These are phyloP conservation scores for Opeltia flavorubescens DNA, from an alignment of 495 filamentous ascomycete species.

Conservation along the genomic window DNA sequence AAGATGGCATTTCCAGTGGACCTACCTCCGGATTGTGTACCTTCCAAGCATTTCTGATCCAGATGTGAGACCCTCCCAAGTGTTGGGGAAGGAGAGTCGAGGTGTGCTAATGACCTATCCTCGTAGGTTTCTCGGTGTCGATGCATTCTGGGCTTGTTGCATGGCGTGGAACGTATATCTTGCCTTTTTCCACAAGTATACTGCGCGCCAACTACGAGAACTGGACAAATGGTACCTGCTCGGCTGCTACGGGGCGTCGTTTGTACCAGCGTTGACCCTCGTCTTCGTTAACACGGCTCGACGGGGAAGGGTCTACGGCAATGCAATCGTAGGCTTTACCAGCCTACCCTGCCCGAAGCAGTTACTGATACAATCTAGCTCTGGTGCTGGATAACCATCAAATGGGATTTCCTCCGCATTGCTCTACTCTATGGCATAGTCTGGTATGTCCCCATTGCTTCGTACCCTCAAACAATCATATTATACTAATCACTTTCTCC, in stretches of 20 bases:
- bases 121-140: conserved; percentile 60
- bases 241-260: conserved; percentile 62
- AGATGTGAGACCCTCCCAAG: conserved; percentile 41
- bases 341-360: neutral
- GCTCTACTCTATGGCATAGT: conserved; percentile 72
- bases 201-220: conserved; percentile 46
- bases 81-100: neutral
- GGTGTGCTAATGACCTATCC: conserved; percentile 9
- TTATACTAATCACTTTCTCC: neutral
- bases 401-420: conserved; percentile 63
- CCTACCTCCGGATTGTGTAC: conserved; percentile 46
- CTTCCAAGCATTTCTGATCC: conserved; percentile 61
- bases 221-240: conserved; percentile 62
- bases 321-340: conserved; percentile 39
- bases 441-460: conserved; percentile 42
- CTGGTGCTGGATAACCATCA: conserved; percentile 68
- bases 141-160: conserved; percentile 66
- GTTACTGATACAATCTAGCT: conserved; percentile 26
- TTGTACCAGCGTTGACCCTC: conserved; percentile 54
- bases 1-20: conserved; percentile 33
- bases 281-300: conserved; percentile 41
- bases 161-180: conserved; percentile 86
- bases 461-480: neutral
- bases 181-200: conserved; percentile 68
- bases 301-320: conserved; percentile 52